Conservation (phyloP, 23 red algal species). For the Gracilaria gracilis region DNA sequence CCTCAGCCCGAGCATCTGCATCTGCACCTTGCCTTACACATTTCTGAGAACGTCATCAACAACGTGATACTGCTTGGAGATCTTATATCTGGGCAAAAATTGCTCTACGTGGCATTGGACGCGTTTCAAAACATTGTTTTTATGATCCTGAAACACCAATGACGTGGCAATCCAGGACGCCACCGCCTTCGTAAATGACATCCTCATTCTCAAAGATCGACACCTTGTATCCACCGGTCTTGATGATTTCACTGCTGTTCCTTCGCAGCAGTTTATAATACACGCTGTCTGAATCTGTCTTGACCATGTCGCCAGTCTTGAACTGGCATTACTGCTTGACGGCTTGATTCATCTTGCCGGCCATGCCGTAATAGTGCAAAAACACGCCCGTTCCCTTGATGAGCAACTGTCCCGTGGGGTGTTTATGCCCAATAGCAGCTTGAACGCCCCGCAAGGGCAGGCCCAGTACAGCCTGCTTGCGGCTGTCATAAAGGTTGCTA, state of each 20-base stretch:
- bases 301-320: constrained; percentile 91
- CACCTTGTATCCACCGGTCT: constrained; percentile 91
- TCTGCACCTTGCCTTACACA: constrained; percentile 91
- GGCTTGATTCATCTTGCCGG: constrained; percentile 53
- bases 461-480: constrained; percentile 54
- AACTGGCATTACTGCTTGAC: constrained; percentile 86
- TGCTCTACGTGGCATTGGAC: constrained; percentile 41
- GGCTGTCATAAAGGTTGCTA: constrained; percentile 55
- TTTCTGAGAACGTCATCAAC: constrained; percentile 80
- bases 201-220: constrained; percentile 91
- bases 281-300: constrained; percentile 18
- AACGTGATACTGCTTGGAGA: constrained; percentile 52
- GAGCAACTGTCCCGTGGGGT: constrained; percentile 71
- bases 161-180: constrained; percentile 70
- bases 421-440: constrained; percentile 18
- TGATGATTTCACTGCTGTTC: constrained; percentile 82
- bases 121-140: constrained; percentile 8
- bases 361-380: constrained; percentile 69
- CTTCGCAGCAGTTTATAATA: constrained; percentile 74
- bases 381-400: constrained; percentile 85
- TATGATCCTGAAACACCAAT: constrained; percentile 69
- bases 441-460: constrained; percentile 75
- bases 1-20: constrained; percentile 12
- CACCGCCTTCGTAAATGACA: constrained; percentile 43
- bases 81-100: constrained; percentile 70